phyloP scores from a whole-genome alignment of 202 grass and related monocot genomes.

The Carex arenaria region DNA sequence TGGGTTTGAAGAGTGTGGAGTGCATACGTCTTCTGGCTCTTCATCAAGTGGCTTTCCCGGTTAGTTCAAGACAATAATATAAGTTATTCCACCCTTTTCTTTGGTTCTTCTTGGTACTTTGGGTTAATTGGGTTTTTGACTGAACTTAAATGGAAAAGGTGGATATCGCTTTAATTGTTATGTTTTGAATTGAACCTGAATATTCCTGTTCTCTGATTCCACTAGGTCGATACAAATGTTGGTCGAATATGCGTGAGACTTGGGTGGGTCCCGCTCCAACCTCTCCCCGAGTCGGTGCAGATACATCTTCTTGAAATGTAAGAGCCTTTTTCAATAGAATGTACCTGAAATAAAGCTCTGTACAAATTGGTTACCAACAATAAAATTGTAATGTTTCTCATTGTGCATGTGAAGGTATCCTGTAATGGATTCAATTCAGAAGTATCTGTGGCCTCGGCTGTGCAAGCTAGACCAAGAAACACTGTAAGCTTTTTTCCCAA shows the following conservation, averaged over 20 bases:
- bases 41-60: constrained; percentile 89
- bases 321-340: constrained; percentile 15
- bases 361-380: constrained; percentile 20
- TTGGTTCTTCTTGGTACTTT: background rate
- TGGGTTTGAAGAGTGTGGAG: constrained; percentile 96
- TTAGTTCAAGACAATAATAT: constrained; percentile 38
- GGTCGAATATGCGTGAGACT: constrained; percentile 90
- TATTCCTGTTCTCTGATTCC: constrained; percentile 8
- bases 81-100: background rate
- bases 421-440: constrained; percentile 78
- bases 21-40: constrained; percentile 89
- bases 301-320: constrained; percentile 92
- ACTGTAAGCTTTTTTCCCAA: constrained; percentile 47
- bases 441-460: constrained; percentile 92
- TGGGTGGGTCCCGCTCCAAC: constrained; percentile 88
- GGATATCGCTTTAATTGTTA: background rate
- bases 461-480: constrained; percentile 89
- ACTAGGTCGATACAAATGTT: constrained; percentile 94
- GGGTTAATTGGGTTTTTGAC: background rate
- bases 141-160: background rate
- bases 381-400: constrained; percentile 23
- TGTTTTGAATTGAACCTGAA: background rate
- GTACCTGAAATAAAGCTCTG: background rate
- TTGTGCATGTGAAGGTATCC: constrained; percentile 69
- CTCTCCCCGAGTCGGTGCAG: constrained; percentile 81